Percentiles rank a stretch among this genome's conserved stretches.
Conservation (phyloP, 495 filamentous ascomycete species). For the Podospora pseudocomata region DNA sequence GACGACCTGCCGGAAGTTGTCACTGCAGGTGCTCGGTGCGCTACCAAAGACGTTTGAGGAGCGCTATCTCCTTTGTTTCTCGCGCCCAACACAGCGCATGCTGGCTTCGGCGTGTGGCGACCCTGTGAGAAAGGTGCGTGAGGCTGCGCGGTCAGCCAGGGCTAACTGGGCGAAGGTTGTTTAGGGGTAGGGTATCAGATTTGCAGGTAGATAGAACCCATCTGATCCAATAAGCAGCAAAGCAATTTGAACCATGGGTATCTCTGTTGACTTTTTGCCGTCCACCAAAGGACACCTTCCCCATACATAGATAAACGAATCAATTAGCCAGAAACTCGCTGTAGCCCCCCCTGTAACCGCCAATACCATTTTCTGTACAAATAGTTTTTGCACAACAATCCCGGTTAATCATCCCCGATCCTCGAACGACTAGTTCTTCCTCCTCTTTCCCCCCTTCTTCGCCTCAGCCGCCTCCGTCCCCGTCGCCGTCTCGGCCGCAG, state of each 20-base stretch:
- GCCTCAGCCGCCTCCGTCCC: slow-evolving; percentile 21
- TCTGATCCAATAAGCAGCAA: background rate
- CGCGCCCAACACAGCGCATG: slow-evolving; percentile 36
- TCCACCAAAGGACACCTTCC: background rate
- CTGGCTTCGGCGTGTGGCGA: slow-evolving; percentile 44
- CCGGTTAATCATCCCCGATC: background rate
- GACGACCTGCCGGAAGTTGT: slow-evolving; percentile 32
- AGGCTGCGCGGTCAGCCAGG: slow-evolving; percentile 39
- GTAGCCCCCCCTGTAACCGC: background rate
- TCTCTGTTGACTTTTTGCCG: background rate
- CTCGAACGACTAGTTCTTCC: slow-evolving; percentile 37
- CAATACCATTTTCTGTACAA: background rate
- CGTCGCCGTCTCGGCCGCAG: slow-evolving; percentile 27
- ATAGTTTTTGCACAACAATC: background rate
- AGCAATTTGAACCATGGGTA: background rate
- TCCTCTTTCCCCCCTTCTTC: slow-evolving; percentile 45
- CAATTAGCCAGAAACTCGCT: background rate
- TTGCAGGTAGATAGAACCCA: background rate
- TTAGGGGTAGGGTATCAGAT: slow-evolving; percentile 1
- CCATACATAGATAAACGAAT: background rate
- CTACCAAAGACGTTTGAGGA: slow-evolving; percentile 42
- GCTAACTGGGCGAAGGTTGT: slow-evolving; percentile 37
- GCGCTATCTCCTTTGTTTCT: slow-evolving; percentile 34
- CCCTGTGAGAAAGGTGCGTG: slow-evolving; percentile 41
- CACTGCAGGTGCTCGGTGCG: slow-evolving; percentile 37